phyloP scores from a whole-genome alignment of 2,329 filamentous ascomycete species.

The Fusarium falciforme region DNA sequence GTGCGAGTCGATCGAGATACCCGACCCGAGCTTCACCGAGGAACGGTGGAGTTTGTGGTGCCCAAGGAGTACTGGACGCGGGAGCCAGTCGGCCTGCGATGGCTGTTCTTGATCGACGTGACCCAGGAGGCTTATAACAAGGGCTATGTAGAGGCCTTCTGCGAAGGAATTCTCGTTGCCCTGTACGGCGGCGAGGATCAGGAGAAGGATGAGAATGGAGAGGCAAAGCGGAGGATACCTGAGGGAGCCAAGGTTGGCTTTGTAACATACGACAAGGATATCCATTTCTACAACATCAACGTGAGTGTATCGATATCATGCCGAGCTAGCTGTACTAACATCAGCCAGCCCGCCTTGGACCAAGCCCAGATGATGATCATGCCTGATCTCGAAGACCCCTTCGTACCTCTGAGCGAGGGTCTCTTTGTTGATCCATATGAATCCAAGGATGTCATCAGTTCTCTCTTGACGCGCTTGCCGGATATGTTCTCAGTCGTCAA shows the following conservation, averaged over 20 bases:
- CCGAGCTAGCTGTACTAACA: conserved; percentile 24
- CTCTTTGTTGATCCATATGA: conserved; percentile 95
- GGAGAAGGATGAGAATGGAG: conserved; percentile 62
- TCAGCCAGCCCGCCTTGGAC: conserved; percentile 74
- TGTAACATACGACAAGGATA: conserved; percentile 94
- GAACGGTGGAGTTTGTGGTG: conserved; percentile 95
- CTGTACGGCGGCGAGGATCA: conserved; percentile 78
- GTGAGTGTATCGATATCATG: conserved; percentile 59
- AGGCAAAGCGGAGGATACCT: conserved; percentile 71
- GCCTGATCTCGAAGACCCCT: conserved; percentile 96
- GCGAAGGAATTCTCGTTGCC: conserved; percentile 85
- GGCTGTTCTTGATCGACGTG: conserved; percentile 93
- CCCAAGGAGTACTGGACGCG: conserved; percentile 99
- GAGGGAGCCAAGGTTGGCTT: conserved; percentile 90
- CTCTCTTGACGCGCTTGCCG: conserved; percentile 86
- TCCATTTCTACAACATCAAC: conserved; percentile 97
- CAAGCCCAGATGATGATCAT: conserved; percentile 98
- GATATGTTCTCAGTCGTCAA: conserved; percentile 88
- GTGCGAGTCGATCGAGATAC: conserved; percentile 89
- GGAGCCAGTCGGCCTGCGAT: conserved; percentile 87
- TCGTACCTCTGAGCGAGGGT: conserved; percentile 90
- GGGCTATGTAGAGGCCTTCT: conserved; percentile 90
- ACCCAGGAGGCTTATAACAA: conserved; percentile 92
- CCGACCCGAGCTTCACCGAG: conserved; percentile 87
- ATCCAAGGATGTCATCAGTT: conserved; percentile 86